Evolutionary conservation across 495 filamentous ascomycete species (phyloP), one percentile per base, ranked within the genome.

Genomic region (Aspergillus kassunensis): DNA sequence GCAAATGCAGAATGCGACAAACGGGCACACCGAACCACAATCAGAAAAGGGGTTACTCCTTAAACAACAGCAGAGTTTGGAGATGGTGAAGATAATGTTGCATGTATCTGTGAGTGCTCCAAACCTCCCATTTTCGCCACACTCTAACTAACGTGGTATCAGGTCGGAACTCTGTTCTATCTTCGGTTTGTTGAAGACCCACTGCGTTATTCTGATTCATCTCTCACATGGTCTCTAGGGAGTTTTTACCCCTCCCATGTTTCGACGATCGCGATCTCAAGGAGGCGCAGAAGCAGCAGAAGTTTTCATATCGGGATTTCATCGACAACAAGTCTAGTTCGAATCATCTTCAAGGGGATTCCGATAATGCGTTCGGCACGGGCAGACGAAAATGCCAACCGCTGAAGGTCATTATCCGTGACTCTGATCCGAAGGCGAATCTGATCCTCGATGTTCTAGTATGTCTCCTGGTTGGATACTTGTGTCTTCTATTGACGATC

Each of bases 21-120:
- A 57, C 44, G 45, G 43, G 4, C 37, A 44, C 13, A 20, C 53
- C n/a, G 55, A 49, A 19, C 50, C 42, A 20, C 21, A 18, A 19
- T 9, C 45, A 11, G 41, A 51, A 15, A 50, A 54, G 23, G 34
- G 45, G 24, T 13, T 48, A 39, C 19, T 49, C 1, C 44, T 61
- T 33, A 54, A 55, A 43, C 65, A 74, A 49, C 67, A 67, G 35
- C 75, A 79, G 47, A 80, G 75, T 49, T 60, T 74, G 29, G 71
- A 79, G 49, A 60, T 80, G 39, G 63, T 78, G 8, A 73, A 79
- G 54, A 75, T 74, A 4, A 68, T 77, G 55, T 34, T 79, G 10
- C 74, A 76, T 53, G 62, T 66, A 18, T 62, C 63, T 41, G 67
- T 69, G 37, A 57, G 68, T 61, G 57, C 44, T 41, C 33, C 43